Evolutionary conservation across 257 asterid species (phyloP), one percentile per base, ranked within the genome.

Genomic region (Cinchona pubescens): DNA sequence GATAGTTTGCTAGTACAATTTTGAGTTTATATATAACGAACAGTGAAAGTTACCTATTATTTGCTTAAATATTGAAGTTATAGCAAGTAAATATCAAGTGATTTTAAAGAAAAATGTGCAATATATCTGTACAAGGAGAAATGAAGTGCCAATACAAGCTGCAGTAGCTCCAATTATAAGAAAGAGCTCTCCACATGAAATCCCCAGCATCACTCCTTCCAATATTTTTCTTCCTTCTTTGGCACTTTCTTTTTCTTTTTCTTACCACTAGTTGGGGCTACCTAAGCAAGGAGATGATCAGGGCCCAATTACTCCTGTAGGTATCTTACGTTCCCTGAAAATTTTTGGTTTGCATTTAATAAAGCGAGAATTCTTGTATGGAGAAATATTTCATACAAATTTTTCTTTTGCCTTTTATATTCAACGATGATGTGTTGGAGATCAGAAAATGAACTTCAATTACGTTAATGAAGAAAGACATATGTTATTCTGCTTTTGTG

Each of bases 121-220:
- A 45, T 37, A 49, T 66, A 18, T 30, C 19, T 43, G 46, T 29
- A 34, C 14, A 49, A 60, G 66, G 43, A 53, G 40, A 35, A 55
- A 77, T 63, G 25, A 59, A 2, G 48, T 87, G 91, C 98, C 95
- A 21, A 93, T 84, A 43, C 91, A 85, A 72, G 90, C 93, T 65
- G 96, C 97, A 23, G 96, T 79, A 65, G 94, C 96, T 77, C 98
- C 97, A 29, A 91, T 65, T 34, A 93, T 70, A 68, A 93, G 90
- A 80, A 91, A 91, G n/a, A 90, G 62, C 82, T 94, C 96, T 48
- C 96, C 96, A 23, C 89, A 90, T 0, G 98, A 91, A 82, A 94
- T 35, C 34, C 98, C 98, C 51, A 94, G 82, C 98, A 94, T 87
- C 76, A 80, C 73, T 77, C 35, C 62, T 38, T 23, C 71, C 40